Conservation (phyloP, 2,329 filamentous ascomycete genomes). For the Pseudogymnoascus sp. region DNA sequence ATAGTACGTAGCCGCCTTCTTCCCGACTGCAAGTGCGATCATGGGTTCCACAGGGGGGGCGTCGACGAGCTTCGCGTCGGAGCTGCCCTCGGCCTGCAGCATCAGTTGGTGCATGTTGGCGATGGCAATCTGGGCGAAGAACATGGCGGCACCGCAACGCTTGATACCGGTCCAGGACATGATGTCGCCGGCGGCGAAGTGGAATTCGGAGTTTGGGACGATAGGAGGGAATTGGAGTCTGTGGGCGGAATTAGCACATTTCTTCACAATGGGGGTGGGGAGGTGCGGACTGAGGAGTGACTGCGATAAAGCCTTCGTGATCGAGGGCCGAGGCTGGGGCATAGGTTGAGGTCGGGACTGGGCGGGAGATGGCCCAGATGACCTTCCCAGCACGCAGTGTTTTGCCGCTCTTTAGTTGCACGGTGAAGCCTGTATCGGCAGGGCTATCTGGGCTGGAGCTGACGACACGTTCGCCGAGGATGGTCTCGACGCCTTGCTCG, state of each 20-base stretch:
- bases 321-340: constrained; percentile 53
- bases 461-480: constrained; percentile 53
- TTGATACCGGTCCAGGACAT: constrained; percentile 71
- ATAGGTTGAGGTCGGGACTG: constrained; percentile 54
- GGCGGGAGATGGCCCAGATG: constrained; percentile 61
- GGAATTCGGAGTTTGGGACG: constrained; percentile 49
- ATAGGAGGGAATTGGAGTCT: constrained; percentile 48
- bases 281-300: constrained; percentile 44
- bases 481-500: constrained; percentile 56
- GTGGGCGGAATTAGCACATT: constrained; percentile 10
- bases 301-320: constrained; percentile 57
- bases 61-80: constrained; percentile 39
- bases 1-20: constrained; percentile 58
- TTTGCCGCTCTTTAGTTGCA: constrained; percentile 51
- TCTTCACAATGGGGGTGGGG: neutral
- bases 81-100: constrained; percentile 35
- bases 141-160: constrained; percentile 68
- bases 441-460: constrained; percentile 39
- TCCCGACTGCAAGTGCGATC: constrained; percentile 66
- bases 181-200: constrained; percentile 66
- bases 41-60: constrained; percentile 52
- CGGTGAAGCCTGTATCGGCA: constrained; percentile 32
- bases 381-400: constrained; percentile 56
- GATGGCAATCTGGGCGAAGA: constrained; percentile 60
- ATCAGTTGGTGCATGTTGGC: constrained; percentile 61